Evolutionary conservation across 1,284 basidiomycete species (phyloP), one percentile per base, ranked within the genome.

Genomic region (Ganoderma boninense): DNA sequence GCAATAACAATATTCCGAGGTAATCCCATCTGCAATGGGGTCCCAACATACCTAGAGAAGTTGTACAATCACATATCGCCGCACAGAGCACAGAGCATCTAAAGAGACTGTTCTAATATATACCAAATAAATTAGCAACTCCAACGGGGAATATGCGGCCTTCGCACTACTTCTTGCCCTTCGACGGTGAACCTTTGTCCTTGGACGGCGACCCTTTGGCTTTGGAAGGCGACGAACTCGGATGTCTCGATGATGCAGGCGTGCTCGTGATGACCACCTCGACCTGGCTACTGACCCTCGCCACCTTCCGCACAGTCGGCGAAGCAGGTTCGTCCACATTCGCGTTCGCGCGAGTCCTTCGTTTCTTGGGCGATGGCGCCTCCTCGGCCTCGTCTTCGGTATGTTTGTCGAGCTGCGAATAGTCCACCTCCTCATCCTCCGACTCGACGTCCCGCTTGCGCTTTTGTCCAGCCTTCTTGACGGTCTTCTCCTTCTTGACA

Each of bases 371-470:
- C 46, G 49, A 32, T 13, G 65, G 67, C n/a, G 62, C 42, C n/a
- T 68, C 66, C 18, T 66, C 63, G 14, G n/a, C 69, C 32, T 68
- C 69, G 7, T 68, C 69, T 13, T 69, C 71, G 7, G 67, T 44
- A 62, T 64, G 35, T 16, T 35, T 32, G 57, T 79, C 77, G 20
- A 78, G 64, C 62, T 75, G 72, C 35, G 76, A 76, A 42, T 75
- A 77, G 64, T 78, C 74, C 43, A 70, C 59, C 40, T 71, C 73
- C 43, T 76, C 76, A 61, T 74, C 73, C 57, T 78, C 77, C n/a
- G 75, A 77, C 70, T 77, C 77, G 2, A 71, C 64, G 44, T 69
- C 67, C 8, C 74, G 76, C 66, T 77, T 77, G 52, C 77, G 75
- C 65, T 79, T 81, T 64, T 75, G 70, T 49, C 64, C 62, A 32